phyloP scores from a whole-genome alignment of 495 filamentous ascomycete species.

The Saxophila tyrrhenica region DNA sequence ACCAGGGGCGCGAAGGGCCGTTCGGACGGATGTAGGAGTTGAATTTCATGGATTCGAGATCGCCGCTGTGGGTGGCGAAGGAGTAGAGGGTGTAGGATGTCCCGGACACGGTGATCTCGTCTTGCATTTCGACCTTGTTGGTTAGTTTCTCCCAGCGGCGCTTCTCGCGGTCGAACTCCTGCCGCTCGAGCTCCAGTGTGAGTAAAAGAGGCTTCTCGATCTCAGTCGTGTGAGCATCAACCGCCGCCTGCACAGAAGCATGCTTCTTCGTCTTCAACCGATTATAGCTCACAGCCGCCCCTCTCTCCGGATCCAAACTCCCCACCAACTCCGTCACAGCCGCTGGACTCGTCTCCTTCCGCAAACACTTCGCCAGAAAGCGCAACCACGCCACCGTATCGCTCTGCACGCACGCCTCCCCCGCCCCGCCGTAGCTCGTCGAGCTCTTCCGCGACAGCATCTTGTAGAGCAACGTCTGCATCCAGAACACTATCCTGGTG shows the following conservation, averaged over 20 bases:
- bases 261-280: constrained; percentile 8
- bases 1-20: constrained; percentile 46
- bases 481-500: constrained; percentile 1
- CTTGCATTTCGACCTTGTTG: constrained; percentile 45
- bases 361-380: not conserved
- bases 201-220: constrained; percentile 35
- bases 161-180: constrained; percentile 39
- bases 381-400: constrained; percentile 10
- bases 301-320: constrained; percentile 2
- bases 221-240: constrained; percentile 4
- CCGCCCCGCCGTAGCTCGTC: not conserved
- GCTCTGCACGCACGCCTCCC: not conserved
- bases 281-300: constrained; percentile 6
- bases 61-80: constrained; percentile 50
- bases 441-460: constrained; percentile 9
- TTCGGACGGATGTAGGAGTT: constrained; percentile 50
- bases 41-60: constrained; percentile 50
- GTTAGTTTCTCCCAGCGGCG: constrained; percentile 50
- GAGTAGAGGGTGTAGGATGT: constrained; percentile 47
- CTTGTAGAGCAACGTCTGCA: constrained; percentile 16
- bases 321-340: constrained; percentile 4
- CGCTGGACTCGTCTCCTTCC: constrained; percentile 1
- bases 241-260: constrained; percentile 8
- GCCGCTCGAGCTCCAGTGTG: constrained; percentile 49
- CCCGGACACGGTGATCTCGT: constrained; percentile 36